Evolutionary conservation across 495 filamentous ascomycete species (phyloP).

Genomic region (Poronia punctata): DNA sequence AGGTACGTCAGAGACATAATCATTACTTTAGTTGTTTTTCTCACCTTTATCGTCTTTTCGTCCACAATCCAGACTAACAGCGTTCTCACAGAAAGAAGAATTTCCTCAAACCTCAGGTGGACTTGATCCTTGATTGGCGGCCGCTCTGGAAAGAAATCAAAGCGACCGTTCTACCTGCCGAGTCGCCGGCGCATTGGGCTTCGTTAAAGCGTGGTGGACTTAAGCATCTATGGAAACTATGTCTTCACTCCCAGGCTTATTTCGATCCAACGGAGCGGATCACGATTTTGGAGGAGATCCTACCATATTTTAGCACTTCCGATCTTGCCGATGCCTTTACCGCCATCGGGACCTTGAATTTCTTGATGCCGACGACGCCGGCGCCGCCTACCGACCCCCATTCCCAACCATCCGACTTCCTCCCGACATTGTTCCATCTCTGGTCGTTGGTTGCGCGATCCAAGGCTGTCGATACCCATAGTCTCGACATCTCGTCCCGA

Average conservation of each 20-base stretch:
- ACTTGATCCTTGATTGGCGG: slow-evolving; percentile 86
- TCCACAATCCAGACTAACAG: too few species aligned
- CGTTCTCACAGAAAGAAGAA: slow-evolving; percentile 72
- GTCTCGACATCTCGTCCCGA: slow-evolving; percentile 83
- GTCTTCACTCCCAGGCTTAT: slow-evolving; percentile 81
- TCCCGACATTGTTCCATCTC: slow-evolving; percentile 89
- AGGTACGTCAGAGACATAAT: slow-evolving; percentile 52
- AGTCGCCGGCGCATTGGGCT: slow-evolving; percentile 51
- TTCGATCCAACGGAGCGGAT: slow-evolving; percentile 83
- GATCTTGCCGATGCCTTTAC: slow-evolving; percentile 85
- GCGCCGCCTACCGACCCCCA: slow-evolving; percentile 62
- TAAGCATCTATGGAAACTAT: slow-evolving; percentile 70
- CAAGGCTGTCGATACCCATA: slow-evolving; percentile 76
- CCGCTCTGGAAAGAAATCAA: slow-evolving; percentile 90
- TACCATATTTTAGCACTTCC: slow-evolving; percentile 93
- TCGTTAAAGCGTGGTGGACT: slow-evolving; percentile 35
- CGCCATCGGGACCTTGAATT: slow-evolving; percentile 75
- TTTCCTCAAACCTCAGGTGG: slow-evolving; percentile 81
- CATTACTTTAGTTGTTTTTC: not conserved
- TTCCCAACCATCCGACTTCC: slow-evolving; percentile 70
- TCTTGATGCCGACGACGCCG: slow-evolving; percentile 80
- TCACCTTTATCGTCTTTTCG: too few species aligned
- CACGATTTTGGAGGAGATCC: slow-evolving; percentile 84
- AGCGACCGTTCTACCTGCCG: slow-evolving; percentile 74
- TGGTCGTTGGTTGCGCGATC: slow-evolving; percentile 93